phyloP scores from a whole-genome alignment of 2,329 filamentous ascomycete species.

The Arthrinium puccinioides region DNA sequence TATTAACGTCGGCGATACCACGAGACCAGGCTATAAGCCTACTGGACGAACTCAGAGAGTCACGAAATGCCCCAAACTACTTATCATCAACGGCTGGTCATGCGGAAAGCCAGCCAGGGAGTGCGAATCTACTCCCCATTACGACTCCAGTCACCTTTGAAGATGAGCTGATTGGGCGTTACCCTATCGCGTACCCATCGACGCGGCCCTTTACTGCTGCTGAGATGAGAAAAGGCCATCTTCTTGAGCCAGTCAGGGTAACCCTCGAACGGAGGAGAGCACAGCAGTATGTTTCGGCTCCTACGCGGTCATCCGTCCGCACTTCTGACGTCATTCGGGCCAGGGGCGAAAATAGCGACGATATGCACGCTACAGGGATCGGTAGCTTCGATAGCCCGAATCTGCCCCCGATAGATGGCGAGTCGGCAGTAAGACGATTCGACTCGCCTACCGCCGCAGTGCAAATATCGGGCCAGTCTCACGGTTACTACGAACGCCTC shows the following conservation, averaged over 20 bases:
- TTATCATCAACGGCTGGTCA: no score
- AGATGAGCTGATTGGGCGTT: neutral
- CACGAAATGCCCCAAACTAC: no score
- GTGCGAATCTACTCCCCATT: no score
- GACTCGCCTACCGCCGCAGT: neutral
- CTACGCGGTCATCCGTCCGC: neutral
- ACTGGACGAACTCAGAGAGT: no score
- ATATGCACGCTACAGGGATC: neutral
- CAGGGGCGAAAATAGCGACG: neutral
- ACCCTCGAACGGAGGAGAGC: neutral
- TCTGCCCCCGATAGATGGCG: neutral
- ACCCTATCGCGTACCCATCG: neutral
- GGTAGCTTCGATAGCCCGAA: neutral
- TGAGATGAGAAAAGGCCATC: neutral
- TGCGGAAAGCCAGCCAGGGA: no score
- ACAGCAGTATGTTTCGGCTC: neutral
- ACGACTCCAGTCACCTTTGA: no score
- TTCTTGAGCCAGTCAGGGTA: neutral
- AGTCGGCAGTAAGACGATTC: neutral
- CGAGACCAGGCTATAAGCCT: no score
- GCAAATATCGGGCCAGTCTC: neutral
- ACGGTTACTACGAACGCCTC: slow-evolving; percentile 10
- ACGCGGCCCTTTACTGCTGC: neutral
- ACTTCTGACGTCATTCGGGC: neutral
- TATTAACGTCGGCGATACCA: no score